Evolutionary conservation across 2,329 filamentous ascomycete species (phyloP).

Genomic region (Cladosporium austrohemisphaericum): DNA sequence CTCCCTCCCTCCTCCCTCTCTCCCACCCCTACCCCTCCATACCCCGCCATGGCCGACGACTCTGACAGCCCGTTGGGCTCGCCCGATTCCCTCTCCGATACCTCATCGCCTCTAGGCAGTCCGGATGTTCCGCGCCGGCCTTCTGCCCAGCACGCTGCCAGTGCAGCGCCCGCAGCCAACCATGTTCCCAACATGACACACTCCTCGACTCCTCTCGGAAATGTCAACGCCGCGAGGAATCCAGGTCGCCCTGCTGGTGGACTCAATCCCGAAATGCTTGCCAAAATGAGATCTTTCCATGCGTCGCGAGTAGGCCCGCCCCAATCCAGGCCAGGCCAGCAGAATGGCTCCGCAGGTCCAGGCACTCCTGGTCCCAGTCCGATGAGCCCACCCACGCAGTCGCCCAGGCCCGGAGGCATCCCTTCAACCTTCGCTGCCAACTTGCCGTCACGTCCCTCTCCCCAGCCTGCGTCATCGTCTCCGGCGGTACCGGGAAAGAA

Average conservation of each 20-base stretch:
- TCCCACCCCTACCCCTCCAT: conserved; percentile 17
- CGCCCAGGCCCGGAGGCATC: conserved; percentile 34
- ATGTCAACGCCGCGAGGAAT: conserved; percentile 65
- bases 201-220: conserved; percentile 79
- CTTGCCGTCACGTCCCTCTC: conserved; percentile 40
- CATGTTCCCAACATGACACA: conserved; percentile 57
- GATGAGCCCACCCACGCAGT: conserved; percentile 16
- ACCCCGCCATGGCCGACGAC: conserved; percentile 16
- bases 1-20: conserved; percentile 27
- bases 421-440: conserved; percentile 39
- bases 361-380: conserved; percentile 1
- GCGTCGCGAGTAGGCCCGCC: conserved; percentile 58
- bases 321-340: conserved; percentile 19
- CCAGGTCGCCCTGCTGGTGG: conserved; percentile 37
- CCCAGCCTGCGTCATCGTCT: conserved; percentile 45
- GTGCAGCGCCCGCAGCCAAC: conserved; percentile 38
- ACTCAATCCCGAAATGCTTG: conserved; percentile 56
- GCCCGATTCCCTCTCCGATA: conserved; percentile 17
- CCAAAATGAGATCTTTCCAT: conserved; percentile 67
- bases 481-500: conserved; percentile 45
- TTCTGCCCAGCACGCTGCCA: conserved; percentile 23
- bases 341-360: not conserved
- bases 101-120: conserved; percentile 12
- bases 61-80: conserved; percentile 14
- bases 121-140: conserved; percentile 12